These are phyloP conservation scores for Cercospora zeina DNA, from an alignment of 2,329 filamentous ascomycete species.

Conservation along the genomic window DNA sequence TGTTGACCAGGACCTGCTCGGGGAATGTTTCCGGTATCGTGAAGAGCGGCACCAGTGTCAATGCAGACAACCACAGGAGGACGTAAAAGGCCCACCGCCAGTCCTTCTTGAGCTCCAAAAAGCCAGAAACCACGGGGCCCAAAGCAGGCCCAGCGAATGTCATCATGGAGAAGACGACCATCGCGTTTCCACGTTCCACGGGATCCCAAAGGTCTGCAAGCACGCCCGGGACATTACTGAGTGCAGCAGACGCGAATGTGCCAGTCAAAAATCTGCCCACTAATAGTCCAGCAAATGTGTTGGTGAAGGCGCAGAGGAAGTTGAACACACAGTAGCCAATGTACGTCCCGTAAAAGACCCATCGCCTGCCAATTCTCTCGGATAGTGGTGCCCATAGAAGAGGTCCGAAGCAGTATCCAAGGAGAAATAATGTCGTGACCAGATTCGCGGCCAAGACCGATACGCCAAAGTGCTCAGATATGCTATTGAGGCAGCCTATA, in stretches of 20 bases:
- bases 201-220: conserved; percentile 49
- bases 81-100: conserved; percentile 49
- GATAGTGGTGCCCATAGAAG: conserved; percentile 65
- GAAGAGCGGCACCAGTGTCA: conserved; percentile 46
- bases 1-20: conserved; percentile 53
- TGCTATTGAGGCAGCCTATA: conserved; percentile 41
- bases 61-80: conserved; percentile 43
- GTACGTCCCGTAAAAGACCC: conserved; percentile 52
- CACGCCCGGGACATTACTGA: conserved; percentile 50
- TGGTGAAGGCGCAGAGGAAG: conserved; percentile 58
- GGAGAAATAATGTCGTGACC: conserved; percentile 36
- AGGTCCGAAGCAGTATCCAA: conserved; percentile 59
- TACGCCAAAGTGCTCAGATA: conserved; percentile 50
- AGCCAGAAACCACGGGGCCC: conserved; percentile 57
- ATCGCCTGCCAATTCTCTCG: conserved; percentile 62
- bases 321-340: conserved; percentile 48
- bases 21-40: conserved; percentile 60
- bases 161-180: conserved; percentile 56
- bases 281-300: conserved; percentile 55
- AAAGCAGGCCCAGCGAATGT: conserved; percentile 48
- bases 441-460: conserved; percentile 45
- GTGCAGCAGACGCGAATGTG: conserved; percentile 52
- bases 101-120: conserved; percentile 55
- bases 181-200: conserved; percentile 50
- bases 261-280: conserved; percentile 58